phyloP scores from a whole-genome alignment of 2,329 filamentous ascomycete genomes.

The Colletotrichum neosansevieriae region DNA sequence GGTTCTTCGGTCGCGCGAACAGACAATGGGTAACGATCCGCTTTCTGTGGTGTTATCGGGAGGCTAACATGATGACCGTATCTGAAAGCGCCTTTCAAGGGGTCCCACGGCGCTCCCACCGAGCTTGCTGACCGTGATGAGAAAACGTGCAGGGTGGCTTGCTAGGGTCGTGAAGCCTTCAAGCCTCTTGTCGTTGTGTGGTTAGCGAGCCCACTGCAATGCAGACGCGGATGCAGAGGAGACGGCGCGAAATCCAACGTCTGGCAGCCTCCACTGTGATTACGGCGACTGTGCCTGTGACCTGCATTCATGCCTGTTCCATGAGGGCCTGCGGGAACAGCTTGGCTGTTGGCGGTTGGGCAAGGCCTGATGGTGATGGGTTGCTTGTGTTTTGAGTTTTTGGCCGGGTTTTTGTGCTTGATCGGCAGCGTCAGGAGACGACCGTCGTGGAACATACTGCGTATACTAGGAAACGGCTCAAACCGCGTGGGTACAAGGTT shows the following conservation, averaged over 20 bases:
- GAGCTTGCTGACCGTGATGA: slow-evolving; percentile 22
- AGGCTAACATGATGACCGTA: slow-evolving; percentile 20
- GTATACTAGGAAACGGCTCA: slow-evolving; percentile 13
- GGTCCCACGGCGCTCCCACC: background rate
- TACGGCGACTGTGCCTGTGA: slow-evolving; percentile 23
- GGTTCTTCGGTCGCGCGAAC: slow-evolving; percentile 34
- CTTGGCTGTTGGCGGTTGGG: background rate
- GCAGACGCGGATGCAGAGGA: too few relatives aligned
- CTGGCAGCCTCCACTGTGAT: slow-evolving; percentile 18
- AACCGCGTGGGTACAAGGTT: slow-evolving; percentile 9
- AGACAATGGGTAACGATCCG: slow-evolving; percentile 31
- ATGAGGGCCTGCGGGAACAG: background rate
- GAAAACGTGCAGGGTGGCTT: background rate
- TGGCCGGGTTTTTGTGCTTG: slow-evolving; percentile 24
- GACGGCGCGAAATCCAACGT: slow-evolving; percentile 21
- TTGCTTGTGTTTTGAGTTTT: slow-evolving; percentile 7
- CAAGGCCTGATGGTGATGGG: background rate
- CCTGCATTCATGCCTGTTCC: slow-evolving; percentile 16
- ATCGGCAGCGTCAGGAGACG: background rate
- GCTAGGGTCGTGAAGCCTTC: too few relatives aligned
- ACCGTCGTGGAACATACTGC: slow-evolving; percentile 20
- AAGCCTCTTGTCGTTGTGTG: too few relatives aligned
- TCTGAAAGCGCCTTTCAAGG: background rate
- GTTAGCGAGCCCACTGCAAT: too few relatives aligned
- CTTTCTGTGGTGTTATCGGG: slow-evolving; percentile 33